Conservation (phyloP, 805 yeast genomes). For the Yarrowia osloensis region DNA sequence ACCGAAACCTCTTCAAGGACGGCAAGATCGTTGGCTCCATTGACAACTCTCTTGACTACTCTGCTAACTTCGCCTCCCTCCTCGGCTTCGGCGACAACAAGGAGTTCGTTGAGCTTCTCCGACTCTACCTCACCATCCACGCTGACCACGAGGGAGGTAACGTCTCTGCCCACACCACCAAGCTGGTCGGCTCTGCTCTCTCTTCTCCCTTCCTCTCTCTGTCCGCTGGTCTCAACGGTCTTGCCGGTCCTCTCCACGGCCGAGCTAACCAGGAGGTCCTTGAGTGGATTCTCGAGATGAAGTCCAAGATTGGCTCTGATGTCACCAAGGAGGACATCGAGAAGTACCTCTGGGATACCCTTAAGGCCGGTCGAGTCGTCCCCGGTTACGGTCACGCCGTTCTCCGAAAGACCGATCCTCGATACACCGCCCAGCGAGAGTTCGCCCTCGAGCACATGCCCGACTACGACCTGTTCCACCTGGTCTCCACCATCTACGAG, state of each 20-base stretch:
- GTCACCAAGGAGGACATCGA: slow-evolving; percentile 56
- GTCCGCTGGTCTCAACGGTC: slow-evolving; percentile 77
- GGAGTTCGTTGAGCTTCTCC: slow-evolving; percentile 65
- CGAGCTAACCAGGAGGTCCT: slow-evolving; percentile 85
- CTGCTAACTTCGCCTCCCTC: slow-evolving; percentile 66
- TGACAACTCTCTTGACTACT: slow-evolving; percentile 63
- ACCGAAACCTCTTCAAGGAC: slow-evolving; percentile 59
- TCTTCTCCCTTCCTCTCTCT: slow-evolving; percentile 74
- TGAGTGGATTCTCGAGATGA: slow-evolving; percentile 68
- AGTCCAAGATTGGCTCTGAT: slow-evolving; percentile 42
- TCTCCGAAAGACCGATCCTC: slow-evolving; percentile 78
- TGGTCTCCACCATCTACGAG: slow-evolving; percentile 65
- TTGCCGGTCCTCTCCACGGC: slow-evolving; percentile 87
- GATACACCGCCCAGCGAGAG: slow-evolving; percentile 72
- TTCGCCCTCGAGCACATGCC: slow-evolving; percentile 62
- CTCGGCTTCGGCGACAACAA: slow-evolving; percentile 56
- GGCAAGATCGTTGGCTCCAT: slow-evolving; percentile 56
- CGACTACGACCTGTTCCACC: slow-evolving; percentile 62
- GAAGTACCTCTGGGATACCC: slow-evolving; percentile 67
- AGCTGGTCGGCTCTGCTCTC: slow-evolving; percentile 78
- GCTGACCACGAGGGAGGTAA: slow-evolving; percentile 86
- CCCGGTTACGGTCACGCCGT: slow-evolving; percentile 93
- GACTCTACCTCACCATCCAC: slow-evolving; percentile 73
- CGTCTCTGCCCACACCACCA: slow-evolving; percentile 80
- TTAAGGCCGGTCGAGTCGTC: slow-evolving; percentile 73